phyloP scores from a whole-genome alignment of 352 stramenopile genomes.

The Globisporangium paddicum region DNA sequence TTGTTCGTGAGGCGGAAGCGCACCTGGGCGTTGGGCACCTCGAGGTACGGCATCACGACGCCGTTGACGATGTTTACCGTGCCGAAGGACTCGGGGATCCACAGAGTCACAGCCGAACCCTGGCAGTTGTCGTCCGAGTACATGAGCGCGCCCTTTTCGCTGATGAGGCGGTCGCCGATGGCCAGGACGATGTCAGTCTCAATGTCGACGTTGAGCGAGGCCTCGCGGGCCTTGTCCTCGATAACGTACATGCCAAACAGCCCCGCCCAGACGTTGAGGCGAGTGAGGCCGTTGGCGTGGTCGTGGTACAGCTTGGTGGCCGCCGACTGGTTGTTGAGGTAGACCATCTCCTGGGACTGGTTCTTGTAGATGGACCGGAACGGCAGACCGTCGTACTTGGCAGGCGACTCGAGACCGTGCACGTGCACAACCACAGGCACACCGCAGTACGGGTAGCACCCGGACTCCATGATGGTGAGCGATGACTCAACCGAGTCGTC shows the following conservation, averaged over 20 bases:
- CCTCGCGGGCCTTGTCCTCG: constrained; percentile 41
- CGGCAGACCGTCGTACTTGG: constrained; percentile 58
- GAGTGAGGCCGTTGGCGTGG: constrained; percentile 60
- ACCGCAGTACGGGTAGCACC: constrained; percentile 65
- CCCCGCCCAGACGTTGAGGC: constrained; percentile 60
- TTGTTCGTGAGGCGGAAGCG: constrained; percentile 54
- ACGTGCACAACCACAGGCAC: constrained; percentile 55
- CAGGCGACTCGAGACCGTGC: constrained; percentile 59
- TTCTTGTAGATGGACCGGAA: constrained; percentile 60
- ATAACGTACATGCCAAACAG: constrained; percentile 61
- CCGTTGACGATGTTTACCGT: constrained; percentile 62
- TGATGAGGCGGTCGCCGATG: constrained; percentile 47
- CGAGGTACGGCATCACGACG: constrained; percentile 63
- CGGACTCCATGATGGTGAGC: constrained; percentile 39
- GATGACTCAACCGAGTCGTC: constrained; percentile 39
- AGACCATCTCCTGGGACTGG: constrained; percentile 44
- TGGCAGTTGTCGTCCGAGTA: constrained; percentile 67
- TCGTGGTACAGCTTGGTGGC: constrained; percentile 74
- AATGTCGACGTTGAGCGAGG: constrained; percentile 43
- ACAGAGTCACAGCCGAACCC: constrained; percentile 29
- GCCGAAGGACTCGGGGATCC: constrained; percentile 62
- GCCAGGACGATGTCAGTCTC: constrained; percentile 58
- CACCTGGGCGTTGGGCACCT: constrained; percentile 53
- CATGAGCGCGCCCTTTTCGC: constrained; percentile 42
- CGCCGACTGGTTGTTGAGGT: constrained; percentile 68